Evolutionary conservation across 257 asterid species (phyloP), one percentile per base, ranked within the genome.

Genomic region (Leptodermis oblonga): DNA sequence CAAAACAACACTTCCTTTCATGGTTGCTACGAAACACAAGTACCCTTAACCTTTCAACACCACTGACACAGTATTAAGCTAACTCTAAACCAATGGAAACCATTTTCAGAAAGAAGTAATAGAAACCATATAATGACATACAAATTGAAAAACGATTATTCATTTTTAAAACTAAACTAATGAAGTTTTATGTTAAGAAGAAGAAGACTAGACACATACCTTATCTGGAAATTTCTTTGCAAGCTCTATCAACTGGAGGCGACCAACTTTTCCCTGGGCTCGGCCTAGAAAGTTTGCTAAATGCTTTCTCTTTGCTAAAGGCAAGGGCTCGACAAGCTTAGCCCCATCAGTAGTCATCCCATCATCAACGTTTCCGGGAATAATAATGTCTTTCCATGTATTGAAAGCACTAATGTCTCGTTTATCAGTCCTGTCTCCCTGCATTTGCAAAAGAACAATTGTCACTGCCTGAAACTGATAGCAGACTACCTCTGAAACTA

Each of bases 391-490:
- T 82, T 93, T 90, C 99, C 97, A 93, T 43, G 97, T 90, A 79
- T 85, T 90, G 83, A 90, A 93, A 72, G 97, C 96, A 71, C 95
- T 90, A 33, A 81, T 86, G 79, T 84, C 96, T 80, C 96, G 86
- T 79, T 93, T 90, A 84, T 93, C 97, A 28, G 97, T 93, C 52
- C 95, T 88, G 69, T 93, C 99, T 25, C 97, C 99, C 97, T 93
- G 79, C 69, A 83, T 62, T 18, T 52, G 73, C 66, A 42, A 13
- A 51, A n/a, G 43, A 65, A 9, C 25, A 67, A 31, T 28, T n/a
- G 36, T 51, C 31, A 51, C 1, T 25, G 59, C 23, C 7, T 46
- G 11, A n/a, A 39, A 34, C 46, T 61, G 66, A 59, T 59, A 28
- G 23, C 49, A 67, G 25, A 62, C 26, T 2, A 7, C 26, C 49